Percentiles rank a stretch among this genome's conserved stretches.
Conservation (phyloP, 78 protist genomes). For the Dictyostelium purpureum region DNA sequence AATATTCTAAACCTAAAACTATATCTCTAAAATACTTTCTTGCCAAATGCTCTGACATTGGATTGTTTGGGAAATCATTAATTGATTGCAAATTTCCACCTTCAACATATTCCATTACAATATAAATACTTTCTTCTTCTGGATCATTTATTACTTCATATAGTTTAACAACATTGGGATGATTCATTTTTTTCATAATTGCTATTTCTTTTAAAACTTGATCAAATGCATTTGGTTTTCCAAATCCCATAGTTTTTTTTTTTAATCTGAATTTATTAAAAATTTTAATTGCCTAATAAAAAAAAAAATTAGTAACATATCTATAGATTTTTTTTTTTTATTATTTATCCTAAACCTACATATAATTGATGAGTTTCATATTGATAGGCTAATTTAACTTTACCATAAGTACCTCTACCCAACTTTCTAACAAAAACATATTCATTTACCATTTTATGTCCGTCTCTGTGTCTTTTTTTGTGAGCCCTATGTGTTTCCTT, state of each 20-base stretch:
- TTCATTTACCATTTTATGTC: slow-evolving; percentile 49
- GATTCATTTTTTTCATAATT: slow-evolving; percentile 89
- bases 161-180: slow-evolving; percentile 88
- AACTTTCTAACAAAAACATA: slow-evolving; percentile 52
- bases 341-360: background rate
- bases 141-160: slow-evolving; percentile 94
- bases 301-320: background rate
- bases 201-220: slow-evolving; percentile 88
- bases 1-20: slow-evolving; percentile 72
- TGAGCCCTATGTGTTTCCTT: slow-evolving; percentile 45
- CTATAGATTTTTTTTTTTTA: background rate
- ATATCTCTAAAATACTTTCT: slow-evolving; percentile 83
- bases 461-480: slow-evolving; percentile 44
- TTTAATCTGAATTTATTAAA: slow-evolving; percentile 48
- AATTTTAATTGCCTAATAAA: slow-evolving; percentile 57
- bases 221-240: slow-evolving; percentile 40
- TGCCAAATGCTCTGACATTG: slow-evolving; percentile 61
- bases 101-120: slow-evolving; percentile 71
- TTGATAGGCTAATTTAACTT: slow-evolving; percentile 52
- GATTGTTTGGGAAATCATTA: background rate
- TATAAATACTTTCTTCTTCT: slow-evolving; percentile 57
- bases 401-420: slow-evolving; percentile 58
- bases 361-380: slow-evolving; percentile 35
- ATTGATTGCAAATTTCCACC: slow-evolving; percentile 57
- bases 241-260: slow-evolving; percentile 27